A percentile compares a stretch with the other conserved stretches of the same genome.
phyloP scores from a whole-genome alignment of 2,329 filamentous ascomycete species.

The Sporothrix luriei region DNA sequence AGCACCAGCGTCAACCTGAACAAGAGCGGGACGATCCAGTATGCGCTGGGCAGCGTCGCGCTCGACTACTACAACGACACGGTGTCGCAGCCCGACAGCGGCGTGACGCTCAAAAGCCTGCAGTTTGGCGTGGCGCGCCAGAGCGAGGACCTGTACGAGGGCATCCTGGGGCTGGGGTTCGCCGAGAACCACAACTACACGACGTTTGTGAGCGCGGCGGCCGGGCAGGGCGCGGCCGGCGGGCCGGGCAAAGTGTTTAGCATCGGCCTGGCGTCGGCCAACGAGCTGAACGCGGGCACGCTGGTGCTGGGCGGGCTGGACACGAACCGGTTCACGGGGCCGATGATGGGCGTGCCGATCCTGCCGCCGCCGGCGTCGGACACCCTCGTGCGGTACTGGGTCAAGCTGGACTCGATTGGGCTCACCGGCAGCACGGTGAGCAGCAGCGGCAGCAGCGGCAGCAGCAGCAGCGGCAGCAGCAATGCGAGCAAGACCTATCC shows the following conservation, averaged over 20 bases:
- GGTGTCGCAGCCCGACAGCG: slow-evolving; percentile 40
- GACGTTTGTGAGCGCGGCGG: slow-evolving; percentile 41
- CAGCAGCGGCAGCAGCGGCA: slow-evolving; percentile 17
- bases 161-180: slow-evolving; percentile 43
- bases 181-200: slow-evolving; percentile 40
- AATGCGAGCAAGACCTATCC: slow-evolving; percentile 36
- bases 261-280: slow-evolving; percentile 36
- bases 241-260: slow-evolving; percentile 36
- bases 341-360: slow-evolving; percentile 49
- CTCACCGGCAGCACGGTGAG: slow-evolving; percentile 36
- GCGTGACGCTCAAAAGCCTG: slow-evolving; percentile 38
- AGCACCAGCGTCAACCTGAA: slow-evolving; percentile 36
- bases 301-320: slow-evolving; percentile 48
- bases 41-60: slow-evolving; percentile 40
- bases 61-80: slow-evolving; percentile 41
- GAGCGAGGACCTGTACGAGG: slow-evolving; percentile 41
- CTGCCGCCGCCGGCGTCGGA: slow-evolving; percentile 40
- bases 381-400: slow-evolving; percentile 43
- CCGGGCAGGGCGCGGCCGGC: slow-evolving; percentile 38
- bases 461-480: slow-evolving; percentile 14
- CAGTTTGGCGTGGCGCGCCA: slow-evolving; percentile 42
- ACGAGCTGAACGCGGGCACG: slow-evolving; percentile 34
- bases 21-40: slow-evolving; percentile 37
- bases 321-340: slow-evolving; percentile 50
- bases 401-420: slow-evolving; percentile 41